Percentiles rank a stretch among this genome's conserved stretches.
These are phyloP conservation scores for Entomortierella chlamydospora DNA, from an alignment of 192 early-diverging fungal genomes.

Conservation along the genomic window DNA sequence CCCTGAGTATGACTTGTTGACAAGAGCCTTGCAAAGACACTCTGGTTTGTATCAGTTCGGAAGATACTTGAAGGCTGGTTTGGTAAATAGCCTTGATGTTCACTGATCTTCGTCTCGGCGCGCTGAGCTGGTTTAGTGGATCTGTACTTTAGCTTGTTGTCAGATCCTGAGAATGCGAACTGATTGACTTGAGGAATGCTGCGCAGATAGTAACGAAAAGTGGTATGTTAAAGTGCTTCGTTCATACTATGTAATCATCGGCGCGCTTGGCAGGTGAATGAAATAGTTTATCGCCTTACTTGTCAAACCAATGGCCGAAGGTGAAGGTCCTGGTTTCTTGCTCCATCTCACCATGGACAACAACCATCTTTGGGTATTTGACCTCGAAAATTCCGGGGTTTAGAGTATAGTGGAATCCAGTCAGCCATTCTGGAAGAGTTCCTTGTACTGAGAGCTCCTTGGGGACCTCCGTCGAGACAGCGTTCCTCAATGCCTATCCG, in stretches of 20 bases:
- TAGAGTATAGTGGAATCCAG: conserved; percentile 72
- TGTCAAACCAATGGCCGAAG: conserved; percentile 81
- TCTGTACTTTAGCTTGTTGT: conserved; percentile 67
- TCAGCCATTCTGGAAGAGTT: conserved; percentile 72
- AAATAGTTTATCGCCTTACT: conserved; percentile 42
- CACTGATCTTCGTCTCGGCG: conserved; percentile 69
- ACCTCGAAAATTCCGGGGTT: conserved; percentile 77
- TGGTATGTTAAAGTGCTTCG: background rate
- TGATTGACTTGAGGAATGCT: conserved; percentile 77
- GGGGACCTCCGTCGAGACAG: conserved; percentile 56
- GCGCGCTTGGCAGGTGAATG: background rate
- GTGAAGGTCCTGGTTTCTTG: conserved; percentile 73
- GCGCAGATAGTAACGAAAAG: background rate
- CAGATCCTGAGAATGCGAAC: conserved; percentile 71
- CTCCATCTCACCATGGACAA: conserved; percentile 67
- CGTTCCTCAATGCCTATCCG: conserved; percentile 66
- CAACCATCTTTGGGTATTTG: conserved; percentile 69
- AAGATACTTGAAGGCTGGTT: conserved; percentile 75
- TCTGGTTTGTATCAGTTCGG: conserved; percentile 76
- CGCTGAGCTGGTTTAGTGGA: conserved; percentile 73
- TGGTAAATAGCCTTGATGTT: conserved; percentile 77
- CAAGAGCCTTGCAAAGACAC: conserved; percentile 72
- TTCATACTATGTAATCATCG: background rate
- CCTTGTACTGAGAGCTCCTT: conserved; percentile 65
- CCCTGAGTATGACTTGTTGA: conserved; percentile 64